A percentile compares a stretch with the other conserved stretches of the same genome.
phyloP scores from a whole-genome alignment of 306 rosid species.

The Acacia acuminata region DNA sequence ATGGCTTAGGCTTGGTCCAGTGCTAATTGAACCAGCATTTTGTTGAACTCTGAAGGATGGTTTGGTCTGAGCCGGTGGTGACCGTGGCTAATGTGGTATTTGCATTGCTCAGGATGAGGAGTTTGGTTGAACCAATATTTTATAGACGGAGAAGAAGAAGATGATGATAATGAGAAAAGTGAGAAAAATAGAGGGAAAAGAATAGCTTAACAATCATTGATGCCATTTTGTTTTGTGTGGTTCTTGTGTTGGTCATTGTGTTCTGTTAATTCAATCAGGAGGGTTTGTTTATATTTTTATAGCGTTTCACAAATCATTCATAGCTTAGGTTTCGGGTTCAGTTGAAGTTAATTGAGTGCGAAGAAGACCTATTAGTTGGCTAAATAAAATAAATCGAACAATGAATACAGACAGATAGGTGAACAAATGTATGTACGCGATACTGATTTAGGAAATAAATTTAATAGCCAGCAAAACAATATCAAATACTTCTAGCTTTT shows the following conservation, averaged over 20 bases:
- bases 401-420: background rate
- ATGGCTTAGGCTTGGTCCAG: slow-evolving; percentile 47
- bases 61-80: slow-evolving; percentile 33
- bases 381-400: background rate
- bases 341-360: slow-evolving; percentile 27
- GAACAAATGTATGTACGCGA: background rate
- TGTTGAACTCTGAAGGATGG: slow-evolving; percentile 50
- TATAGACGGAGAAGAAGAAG: background rate
- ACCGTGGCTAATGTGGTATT: slow-evolving; percentile 40
- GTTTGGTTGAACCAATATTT: background rate
- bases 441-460: background rate
- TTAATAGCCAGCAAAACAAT: background rate
- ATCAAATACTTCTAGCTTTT: background rate
- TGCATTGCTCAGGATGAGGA: slow-evolving; percentile 56
- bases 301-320: background rate
- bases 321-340: background rate
- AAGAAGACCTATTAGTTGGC: background rate
- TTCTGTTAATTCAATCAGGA: background rate
- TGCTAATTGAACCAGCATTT: slow-evolving; percentile 45
- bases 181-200: slow-evolving; percentile 36
- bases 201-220: slow-evolving; percentile 38
- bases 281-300: background rate
- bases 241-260: background rate
- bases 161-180: slow-evolving; percentile 33
- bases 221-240: slow-evolving; percentile 26